phyloP scores from a whole-genome alignment of 306 rosid species.

The Psophocarpus tetragonolobus region DNA sequence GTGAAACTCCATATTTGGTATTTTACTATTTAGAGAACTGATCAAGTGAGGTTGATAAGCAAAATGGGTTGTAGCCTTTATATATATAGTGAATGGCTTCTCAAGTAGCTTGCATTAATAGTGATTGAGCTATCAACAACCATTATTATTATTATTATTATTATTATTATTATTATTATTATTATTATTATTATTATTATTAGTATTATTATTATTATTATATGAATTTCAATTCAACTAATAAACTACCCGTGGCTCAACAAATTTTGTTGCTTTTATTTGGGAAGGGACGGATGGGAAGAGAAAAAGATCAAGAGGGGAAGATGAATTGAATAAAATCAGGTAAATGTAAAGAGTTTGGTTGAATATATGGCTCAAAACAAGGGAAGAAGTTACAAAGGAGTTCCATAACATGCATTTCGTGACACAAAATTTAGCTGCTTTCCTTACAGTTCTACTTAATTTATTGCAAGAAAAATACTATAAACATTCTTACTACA shows the following conservation, averaged over 20 bases:
- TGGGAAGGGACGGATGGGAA: slow-evolving; percentile 28
- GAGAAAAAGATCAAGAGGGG: neutral
- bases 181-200: no score
- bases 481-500: neutral
- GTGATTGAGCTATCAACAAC: neutral
- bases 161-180: no score
- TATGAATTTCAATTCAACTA: slow-evolving; percentile 52
- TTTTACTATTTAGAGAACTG: slow-evolving; percentile 4
- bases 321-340: neutral
- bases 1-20: slow-evolving; percentile 46
- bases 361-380: slow-evolving; percentile 26
- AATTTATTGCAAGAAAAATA: neutral
- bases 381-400: neutral
- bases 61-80: neutral
- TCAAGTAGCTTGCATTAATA: neutral
- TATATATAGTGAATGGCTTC: slow-evolving; percentile 22
- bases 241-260: slow-evolving; percentile 58
- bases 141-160: no score
- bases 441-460: neutral
- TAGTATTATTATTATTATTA: no score
- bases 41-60: slow-evolving; percentile 18
- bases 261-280: slow-evolving; percentile 28
- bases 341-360: slow-evolving; percentile 17
- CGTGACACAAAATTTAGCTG: neutral
- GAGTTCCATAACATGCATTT: neutral